Percentiles rank a stretch among this genome's conserved stretches.
Conservation (phyloP, 306 rosid species). For the Ormosia semicastrata region DNA sequence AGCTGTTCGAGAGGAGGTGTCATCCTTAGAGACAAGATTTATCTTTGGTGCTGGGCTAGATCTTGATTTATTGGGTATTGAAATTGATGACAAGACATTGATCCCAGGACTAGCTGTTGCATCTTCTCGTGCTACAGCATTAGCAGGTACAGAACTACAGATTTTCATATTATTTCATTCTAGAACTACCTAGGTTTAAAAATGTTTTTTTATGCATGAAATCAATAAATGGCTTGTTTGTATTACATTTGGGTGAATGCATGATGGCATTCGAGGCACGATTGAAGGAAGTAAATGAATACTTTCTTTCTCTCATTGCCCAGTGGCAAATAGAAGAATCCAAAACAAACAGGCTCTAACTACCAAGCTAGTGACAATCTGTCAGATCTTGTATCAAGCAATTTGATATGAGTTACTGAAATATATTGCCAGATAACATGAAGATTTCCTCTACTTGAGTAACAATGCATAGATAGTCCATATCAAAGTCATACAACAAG, state of each 20-base stretch:
- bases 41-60: slow-evolving; percentile 83
- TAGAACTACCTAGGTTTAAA: slow-evolving; percentile 10
- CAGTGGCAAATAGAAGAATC: background rate
- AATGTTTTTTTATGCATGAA: background rate
- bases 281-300: background rate
- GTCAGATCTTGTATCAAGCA: background rate
- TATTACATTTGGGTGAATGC: background rate
- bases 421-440: background rate
- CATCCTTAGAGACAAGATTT: slow-evolving; percentile 47
- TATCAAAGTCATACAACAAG: background rate
- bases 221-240: background rate
- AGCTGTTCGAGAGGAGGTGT: slow-evolving; percentile 82
- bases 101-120: slow-evolving; percentile 91
- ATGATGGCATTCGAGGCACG: background rate
- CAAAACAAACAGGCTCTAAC: background rate
- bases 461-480: background rate
- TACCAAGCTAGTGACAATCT: background rate
- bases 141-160: slow-evolving; percentile 57
- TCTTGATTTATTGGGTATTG: slow-evolving; percentile 88
- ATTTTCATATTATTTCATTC: background rate
- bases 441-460: background rate
- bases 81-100: slow-evolving; percentile 77
- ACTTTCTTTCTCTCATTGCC: background rate
- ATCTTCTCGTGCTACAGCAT: slow-evolving; percentile 74
- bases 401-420: background rate